These are phyloP conservation scores for Colletotrichum sp. DNA, from an alignment of 2,329 filamentous ascomycete species.

Conservation along the genomic window DNA sequence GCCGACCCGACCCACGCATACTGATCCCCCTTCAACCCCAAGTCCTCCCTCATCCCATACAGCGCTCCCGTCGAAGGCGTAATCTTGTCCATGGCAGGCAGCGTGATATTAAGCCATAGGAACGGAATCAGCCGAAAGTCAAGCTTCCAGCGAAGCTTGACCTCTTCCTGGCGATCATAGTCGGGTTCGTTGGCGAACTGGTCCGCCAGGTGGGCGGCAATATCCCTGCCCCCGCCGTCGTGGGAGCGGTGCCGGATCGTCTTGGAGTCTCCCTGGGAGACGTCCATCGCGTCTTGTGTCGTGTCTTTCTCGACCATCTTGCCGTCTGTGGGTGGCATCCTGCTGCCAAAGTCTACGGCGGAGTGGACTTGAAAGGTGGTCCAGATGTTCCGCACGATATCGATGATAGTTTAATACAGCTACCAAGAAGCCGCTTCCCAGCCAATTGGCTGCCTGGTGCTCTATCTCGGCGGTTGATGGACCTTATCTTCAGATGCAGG, in stretches of 20 bases:
- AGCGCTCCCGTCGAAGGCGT: conserved; percentile 32
- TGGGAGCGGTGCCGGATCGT: neutral
- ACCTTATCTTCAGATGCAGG: neutral
- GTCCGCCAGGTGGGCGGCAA: neutral
- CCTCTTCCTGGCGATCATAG: neutral
- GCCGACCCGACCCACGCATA: conserved; percentile 25
- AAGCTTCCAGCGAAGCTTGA: neutral
- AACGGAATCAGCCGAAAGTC: neutral
- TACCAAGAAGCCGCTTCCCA: neutral
- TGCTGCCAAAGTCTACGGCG: neutral
- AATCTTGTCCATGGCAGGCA: conserved; percentile 35
- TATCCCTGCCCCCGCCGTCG: neutral
- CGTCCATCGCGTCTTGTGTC: neutral
- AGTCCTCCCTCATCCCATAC: conserved; percentile 30
- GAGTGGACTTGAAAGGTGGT: neutral
- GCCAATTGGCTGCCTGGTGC: neutral
- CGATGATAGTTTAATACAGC: neutral
- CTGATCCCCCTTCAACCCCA: conserved; percentile 24
- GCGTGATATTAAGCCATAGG: conserved; percentile 23
- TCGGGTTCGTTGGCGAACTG: neutral
- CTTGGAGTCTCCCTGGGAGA: neutral
- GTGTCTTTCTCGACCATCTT: neutral
- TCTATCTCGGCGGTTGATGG: neutral
- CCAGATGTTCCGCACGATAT: neutral
- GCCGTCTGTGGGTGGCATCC: neutral